Base-by-base conservation (phyloP, 2,329 filamentous ascomycete species). In the Fusarium sp. region DNA sequence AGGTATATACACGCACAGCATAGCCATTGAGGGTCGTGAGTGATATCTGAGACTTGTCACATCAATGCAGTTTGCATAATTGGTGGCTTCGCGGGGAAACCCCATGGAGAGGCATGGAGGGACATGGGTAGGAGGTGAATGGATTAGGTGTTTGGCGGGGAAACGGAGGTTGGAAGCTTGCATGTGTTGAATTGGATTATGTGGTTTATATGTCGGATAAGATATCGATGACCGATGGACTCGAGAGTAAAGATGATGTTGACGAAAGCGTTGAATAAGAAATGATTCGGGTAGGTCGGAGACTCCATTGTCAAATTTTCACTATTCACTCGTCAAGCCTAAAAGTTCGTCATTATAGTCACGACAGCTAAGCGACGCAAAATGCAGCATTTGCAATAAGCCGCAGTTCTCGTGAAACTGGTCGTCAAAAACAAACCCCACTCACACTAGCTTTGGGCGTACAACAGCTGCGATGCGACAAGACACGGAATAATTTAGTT, bases 361-460 rank as follows among this genome's bases (percentile, higher is more conserved):
- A 51, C 41, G 45, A 55, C 22, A 45, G 8, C n/a, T 20, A 62
- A 62, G 56, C 49, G 44, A 62, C n/a, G 48, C 22, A 7, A 6
- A 19, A 32, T 19, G 20, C 19, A 44, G 10, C 22, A 25, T 35
- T 27, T 59, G 13, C 54, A 59, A 59, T 60, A 59, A 63, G 50
- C 57, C 43, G 45, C 49, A n/a, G 48, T 55, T 23, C 49, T 30
- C 27, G 27, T 30, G 27, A 30, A 30, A 30, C 10, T 30, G 11
- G 9, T 30, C 27, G 10, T 13, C 3, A 13, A 45, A 51, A 25
- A 45, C 23, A 19, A 47, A 67, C 56, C 39, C 68, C 68, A 71
- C 68, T 55, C 68, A 71, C 68, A 71, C 62, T 20, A 57, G 3
- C 25, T 32, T 33, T 33, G 14, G 13, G 10, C 30, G 27, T 33